Conservation (phyloP, 225 moss, liverwort and hornwort genomes). For the Sphagnum tenellum region DNA sequence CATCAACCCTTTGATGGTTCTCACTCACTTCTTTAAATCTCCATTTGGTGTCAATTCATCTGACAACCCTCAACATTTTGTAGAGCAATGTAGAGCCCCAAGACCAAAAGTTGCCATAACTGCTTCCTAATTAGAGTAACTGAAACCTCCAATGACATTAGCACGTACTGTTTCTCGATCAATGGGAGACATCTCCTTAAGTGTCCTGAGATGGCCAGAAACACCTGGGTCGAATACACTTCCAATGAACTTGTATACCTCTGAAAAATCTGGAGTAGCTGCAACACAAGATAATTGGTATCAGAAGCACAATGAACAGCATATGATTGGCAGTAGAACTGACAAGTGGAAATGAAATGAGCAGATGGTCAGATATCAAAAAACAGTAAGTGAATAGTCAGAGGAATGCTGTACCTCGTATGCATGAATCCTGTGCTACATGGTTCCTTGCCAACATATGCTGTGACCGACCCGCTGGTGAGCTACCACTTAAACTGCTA, state of each 20-base stretch:
- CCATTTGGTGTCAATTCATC: too few relatives aligned
- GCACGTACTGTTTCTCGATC: conserved; percentile 78
- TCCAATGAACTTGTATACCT: conserved; percentile 97
- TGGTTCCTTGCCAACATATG: conserved; percentile 65
- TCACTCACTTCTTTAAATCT: too few relatives aligned
- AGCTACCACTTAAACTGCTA: conserved; percentile 82
- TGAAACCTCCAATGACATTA: too few relatives aligned
- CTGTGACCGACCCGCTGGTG: conserved; percentile 69
- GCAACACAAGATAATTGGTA: conserved; percentile 1
- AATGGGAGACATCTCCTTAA: conserved; percentile 84
- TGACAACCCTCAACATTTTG: too few relatives aligned
- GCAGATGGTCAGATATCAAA: not conserved
- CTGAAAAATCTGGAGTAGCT: conserved; percentile 91
- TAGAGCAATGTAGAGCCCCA: too few relatives aligned
- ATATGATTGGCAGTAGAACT: conserved; percentile 2
- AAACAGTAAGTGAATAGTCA: not conserved
- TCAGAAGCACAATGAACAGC: not conserved
- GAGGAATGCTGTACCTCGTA: conserved; percentile 26
- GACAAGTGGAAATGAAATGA: not conserved
- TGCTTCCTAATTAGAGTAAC: too few relatives aligned
- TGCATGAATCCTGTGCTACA: conserved; percentile 50
- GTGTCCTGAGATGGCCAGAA: conserved; percentile 49
- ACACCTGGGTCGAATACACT: conserved; percentile 78
- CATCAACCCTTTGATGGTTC: too few relatives aligned
- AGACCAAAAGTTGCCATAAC: too few relatives aligned